phyloP scores from a whole-genome alignment of 495 filamentous ascomycete genomes.

The Tuber magnatum region DNA sequence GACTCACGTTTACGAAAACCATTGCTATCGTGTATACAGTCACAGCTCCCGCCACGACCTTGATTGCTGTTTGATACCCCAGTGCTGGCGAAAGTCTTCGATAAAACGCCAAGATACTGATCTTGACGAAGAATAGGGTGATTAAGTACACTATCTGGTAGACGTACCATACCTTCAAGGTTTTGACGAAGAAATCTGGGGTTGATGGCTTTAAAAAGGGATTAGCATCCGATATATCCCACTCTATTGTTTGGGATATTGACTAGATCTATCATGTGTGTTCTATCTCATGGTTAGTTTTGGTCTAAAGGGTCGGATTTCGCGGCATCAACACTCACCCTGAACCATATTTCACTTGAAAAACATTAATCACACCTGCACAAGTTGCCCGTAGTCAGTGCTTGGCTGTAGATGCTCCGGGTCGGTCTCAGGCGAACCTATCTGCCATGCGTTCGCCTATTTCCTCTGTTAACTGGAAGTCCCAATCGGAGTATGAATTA shows the following conservation, averaged over 20 bases:
- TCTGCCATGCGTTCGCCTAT: slow-evolving; percentile 27
- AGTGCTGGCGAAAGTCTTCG: slow-evolving; percentile 39
- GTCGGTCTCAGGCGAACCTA: slow-evolving; percentile 14
- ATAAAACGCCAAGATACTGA: slow-evolving; percentile 44
- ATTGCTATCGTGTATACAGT: slow-evolving; percentile 33
- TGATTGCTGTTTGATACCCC: slow-evolving; percentile 36
- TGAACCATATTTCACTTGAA: slow-evolving; percentile 35
- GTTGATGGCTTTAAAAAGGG: slow-evolving; percentile 1
- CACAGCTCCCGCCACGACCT: slow-evolving; percentile 32
- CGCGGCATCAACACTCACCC: slow-evolving; percentile 16
- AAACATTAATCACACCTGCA: slow-evolving; percentile 26
- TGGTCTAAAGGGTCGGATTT: background rate
- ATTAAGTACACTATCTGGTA: slow-evolving; percentile 37
- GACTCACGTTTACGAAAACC: slow-evolving; percentile 39
- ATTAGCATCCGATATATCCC: background rate
- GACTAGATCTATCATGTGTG: slow-evolving; percentile 21
- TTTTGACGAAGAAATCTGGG: slow-evolving; percentile 14
- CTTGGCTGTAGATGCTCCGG: background rate
- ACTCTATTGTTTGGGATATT: background rate
- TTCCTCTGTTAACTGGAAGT: background rate
- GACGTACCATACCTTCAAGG: slow-evolving; percentile 37
- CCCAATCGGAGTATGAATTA: background rate
- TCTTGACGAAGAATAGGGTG: slow-evolving; percentile 39
- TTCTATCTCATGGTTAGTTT: slow-evolving; percentile 16
- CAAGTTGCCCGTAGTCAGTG: background rate